A percentile compares a stretch with the other conserved stretches of the same genome.
Evolutionary conservation across 345 rosid genomes (phyloP).

Genomic region (Eucalyptus virginea): DNA sequence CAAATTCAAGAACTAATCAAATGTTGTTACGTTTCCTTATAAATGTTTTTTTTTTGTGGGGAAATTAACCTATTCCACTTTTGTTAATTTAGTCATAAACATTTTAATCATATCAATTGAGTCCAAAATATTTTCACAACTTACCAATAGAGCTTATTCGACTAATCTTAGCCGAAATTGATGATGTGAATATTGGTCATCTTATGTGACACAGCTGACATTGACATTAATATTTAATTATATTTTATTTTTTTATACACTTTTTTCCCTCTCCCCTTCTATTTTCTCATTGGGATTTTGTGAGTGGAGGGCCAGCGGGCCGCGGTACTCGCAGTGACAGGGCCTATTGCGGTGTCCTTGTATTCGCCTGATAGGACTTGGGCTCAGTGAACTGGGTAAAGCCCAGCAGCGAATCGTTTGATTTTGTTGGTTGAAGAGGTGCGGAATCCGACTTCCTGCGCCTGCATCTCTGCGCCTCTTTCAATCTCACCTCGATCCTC

Average conservation of each 20-base stretch:
- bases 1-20: background rate
- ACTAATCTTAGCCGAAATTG: background rate
- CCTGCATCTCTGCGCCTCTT: no score
- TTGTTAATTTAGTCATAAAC: fast-evolving
- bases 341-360: no score
- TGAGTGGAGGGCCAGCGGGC: background rate
- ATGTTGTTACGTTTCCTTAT: background rate
- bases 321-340: no score
- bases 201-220: no score
- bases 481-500: no score
- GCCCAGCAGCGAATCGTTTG: background rate
- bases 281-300: background rate
- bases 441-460: no score
- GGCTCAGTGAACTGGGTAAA: background rate
- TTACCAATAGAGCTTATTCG: background rate
- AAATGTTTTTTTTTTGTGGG: fast-evolving
- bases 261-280: background rate
- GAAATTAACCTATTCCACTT: no score
- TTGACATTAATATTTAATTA: no score
- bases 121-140: background rate
- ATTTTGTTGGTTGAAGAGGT: no score
- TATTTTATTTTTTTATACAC: no score
- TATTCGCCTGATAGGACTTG: background rate
- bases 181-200: background rate
- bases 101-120: no score